Percentiles rank a stretch among this genome's conserved stretches.
These are phyloP conservation scores for Moelleriella libera DNA, from an alignment of 2,329 filamentous ascomycete genomes.

Conservation along the genomic window DNA sequence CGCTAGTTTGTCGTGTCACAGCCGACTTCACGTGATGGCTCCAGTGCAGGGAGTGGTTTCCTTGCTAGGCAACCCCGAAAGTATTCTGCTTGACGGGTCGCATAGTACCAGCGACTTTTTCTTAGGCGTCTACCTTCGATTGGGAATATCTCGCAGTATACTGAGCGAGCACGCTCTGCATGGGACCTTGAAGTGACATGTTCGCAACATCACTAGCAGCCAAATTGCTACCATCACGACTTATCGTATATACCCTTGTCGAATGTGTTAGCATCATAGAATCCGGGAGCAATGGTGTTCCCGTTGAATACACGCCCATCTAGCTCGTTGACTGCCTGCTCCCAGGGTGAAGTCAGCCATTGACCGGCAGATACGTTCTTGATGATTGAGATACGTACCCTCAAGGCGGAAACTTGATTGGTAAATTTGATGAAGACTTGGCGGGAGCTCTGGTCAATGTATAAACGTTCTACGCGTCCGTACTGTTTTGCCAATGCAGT, in stretches of 20 bases:
- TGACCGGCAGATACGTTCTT: too few relatives aligned
- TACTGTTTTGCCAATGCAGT: slow-evolving; percentile 36
- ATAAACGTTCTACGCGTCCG: slow-evolving; percentile 67
- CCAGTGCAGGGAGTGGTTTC: too few relatives aligned
- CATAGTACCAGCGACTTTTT: too few relatives aligned
- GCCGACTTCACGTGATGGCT: too few relatives aligned
- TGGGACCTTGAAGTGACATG: background rate
- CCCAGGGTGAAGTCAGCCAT: too few relatives aligned
- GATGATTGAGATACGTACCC: slow-evolving; percentile 39
- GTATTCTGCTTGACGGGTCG: too few relatives aligned
- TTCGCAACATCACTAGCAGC: too few relatives aligned
- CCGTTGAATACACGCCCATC: slow-evolving; percentile 81
- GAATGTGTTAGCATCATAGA: slow-evolving; percentile 73
- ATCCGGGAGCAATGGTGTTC: slow-evolving; percentile 68
- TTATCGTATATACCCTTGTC: slow-evolving; percentile 42
- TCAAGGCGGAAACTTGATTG: slow-evolving; percentile 66
- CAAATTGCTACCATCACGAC: background rate
- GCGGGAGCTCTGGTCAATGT: slow-evolving; percentile 49
- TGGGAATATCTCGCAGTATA: too few relatives aligned
- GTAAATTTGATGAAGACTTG: slow-evolving; percentile 92
- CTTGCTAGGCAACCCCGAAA: too few relatives aligned
- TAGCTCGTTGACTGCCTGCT: slow-evolving; percentile 77
- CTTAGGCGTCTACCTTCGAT: too few relatives aligned
- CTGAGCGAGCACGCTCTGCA: background rate
- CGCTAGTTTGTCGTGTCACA: too few relatives aligned